Base-by-base conservation (phyloP, 164 flowering plant genomes). In the Buxus sempervirens region DNA sequence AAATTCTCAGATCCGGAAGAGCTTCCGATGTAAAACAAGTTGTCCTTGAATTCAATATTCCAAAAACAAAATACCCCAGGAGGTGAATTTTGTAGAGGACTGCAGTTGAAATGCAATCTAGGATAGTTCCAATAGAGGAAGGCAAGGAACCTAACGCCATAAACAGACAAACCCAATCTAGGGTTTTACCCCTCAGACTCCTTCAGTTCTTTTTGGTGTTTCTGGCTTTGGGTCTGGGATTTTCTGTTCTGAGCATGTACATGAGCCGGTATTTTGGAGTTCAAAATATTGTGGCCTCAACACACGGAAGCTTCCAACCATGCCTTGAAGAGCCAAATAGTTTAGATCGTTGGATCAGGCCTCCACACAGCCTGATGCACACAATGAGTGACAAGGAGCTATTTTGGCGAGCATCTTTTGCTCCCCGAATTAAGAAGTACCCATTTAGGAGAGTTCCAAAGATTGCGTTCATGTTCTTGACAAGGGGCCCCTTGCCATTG, bases 391-490 rank as follows among this genome's bases (percentile, higher is more conserved):
- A 94, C 41, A 63, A 75, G 19, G 90, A 94, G 83, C 76, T 94
- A 61, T 75, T 90, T 14, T 94, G 98, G 98, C 71, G 95, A 41
- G 97, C 96, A 0, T 80, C 97, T 0, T 77, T 90, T 32, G 84
- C 69, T 45, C 88, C 98, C 51, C 77, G 60, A 27, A 76, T 80
- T n/a, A 83, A 80, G 66, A 65, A 72, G n/a, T 90, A 87, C 66
- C 97, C 98, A 0, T 90, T 85, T 66, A 67, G 58, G 65, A 86
- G 98, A 69, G 81, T 77, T 53, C 91, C 91, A 4, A 94, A 90
- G 82, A 81, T 94, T 76, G 97, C 98, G 4, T 91, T 94, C 81
- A 88, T 91, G 98, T 91, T 94, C 84, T 84, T 94, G 85, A 77
- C 96, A 0, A 91, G 82, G 68, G 97, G 97, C n/a, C 89, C 95